Base-by-base conservation (phyloP, 1,284 basidiomycete species). In the Ceratobasidium sp. region DNA sequence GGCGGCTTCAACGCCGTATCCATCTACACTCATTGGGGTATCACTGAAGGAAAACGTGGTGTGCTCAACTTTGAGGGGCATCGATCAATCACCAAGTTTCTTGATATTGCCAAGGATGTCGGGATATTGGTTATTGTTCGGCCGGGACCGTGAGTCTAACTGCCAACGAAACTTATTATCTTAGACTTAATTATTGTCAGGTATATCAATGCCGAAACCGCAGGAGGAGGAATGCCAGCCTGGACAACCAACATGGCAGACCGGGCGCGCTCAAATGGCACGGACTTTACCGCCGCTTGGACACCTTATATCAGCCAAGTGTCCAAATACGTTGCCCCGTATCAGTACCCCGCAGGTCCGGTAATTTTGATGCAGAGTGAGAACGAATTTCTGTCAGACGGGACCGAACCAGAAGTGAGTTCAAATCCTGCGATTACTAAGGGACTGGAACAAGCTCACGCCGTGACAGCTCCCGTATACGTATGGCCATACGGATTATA, bases 281-380 rank as follows among this genome's bases (percentile, higher is more conserved):
- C 67, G 8, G 67, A 55, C 5, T 69, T 69, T n/a, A 69, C 67
- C 8, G 54, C 48, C 3, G 76, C 76, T 38, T 77, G 76, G 76
- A 67, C 30, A 12, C 76, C 76, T 12, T 77, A 77, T 33, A 57
- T 77, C 35, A 60, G 23, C 27, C 38, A 54, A 27, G 52, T 57
- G 48, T 54, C 67, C 2, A 69, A 55, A 50, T 55, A 50, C n/a
- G 67, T 69, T 57, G 41, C n/a, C 46, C 59, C 14, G 54, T 75
- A 41, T 41, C 79, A 86, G 83, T 87, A 86, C 73, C 67, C 67
- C 7, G 67, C 41, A 10, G 67, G 67, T 6, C 67, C 67, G n/a
- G 67, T 69, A 6, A 55, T 69, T 23, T n/a, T 69, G 33, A 55
- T 69, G 67, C 67, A 69, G 14, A 46, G 41, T 20, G 67, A 69